Percentiles rank a stretch among this genome's conserved stretches.
Evolutionary conservation across 2,329 filamentous ascomycete genomes (phyloP).

Genomic region (Chalara sp.): DNA sequence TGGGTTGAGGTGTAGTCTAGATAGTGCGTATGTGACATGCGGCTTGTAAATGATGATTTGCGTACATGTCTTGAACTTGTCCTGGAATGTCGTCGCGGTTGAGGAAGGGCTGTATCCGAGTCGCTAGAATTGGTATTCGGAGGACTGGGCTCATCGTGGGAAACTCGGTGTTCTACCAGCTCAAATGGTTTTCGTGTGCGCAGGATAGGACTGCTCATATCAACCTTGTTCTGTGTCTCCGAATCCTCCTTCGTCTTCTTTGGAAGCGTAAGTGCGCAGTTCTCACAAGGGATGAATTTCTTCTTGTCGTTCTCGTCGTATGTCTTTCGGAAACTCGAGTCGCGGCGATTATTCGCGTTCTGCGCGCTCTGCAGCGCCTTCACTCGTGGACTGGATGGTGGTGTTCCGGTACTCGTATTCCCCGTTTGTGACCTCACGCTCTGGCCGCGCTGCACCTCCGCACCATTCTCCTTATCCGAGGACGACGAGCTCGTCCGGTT

Average conservation of each 20-base stretch:
- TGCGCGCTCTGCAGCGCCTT: constrained; percentile 27
- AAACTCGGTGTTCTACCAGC: constrained; percentile 40
- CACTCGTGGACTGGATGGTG: constrained; percentile 48
- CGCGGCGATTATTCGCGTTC: constrained; percentile 32
- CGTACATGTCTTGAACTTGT: constrained; percentile 13
- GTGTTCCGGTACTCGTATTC: constrained; percentile 41
- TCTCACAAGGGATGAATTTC: constrained; percentile 58
- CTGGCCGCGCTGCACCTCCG: constrained; percentile 3
- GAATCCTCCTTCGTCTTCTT: constrained; percentile 31
- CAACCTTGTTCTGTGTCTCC: constrained; percentile 6
- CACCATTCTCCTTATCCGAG: constrained; percentile 13
- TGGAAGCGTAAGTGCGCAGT: constrained; percentile 61
- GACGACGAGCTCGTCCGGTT: constrained; percentile 10
- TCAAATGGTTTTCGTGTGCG: constrained; percentile 55
- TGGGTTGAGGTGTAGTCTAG: constrained; percentile 64
- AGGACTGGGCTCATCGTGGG: constrained; percentile 16
- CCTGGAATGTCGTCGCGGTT: constrained; percentile 8
- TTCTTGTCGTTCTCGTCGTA: constrained; percentile 61
- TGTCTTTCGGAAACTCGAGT: constrained; percentile 54
- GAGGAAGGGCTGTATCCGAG: constrained; percentile 17
- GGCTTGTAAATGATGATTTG: constrained; percentile 37
- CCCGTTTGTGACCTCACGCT: constrained; percentile 19
- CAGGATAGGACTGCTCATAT: constrained; percentile 40
- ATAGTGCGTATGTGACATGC: constrained; percentile 51
- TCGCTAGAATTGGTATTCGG: constrained; percentile 24